Percentiles rank a stretch among this genome's conserved stretches.
Conservation (phyloP, 192 early-diverging fungal genomes). For the Helicostylum pulchrum region DNA sequence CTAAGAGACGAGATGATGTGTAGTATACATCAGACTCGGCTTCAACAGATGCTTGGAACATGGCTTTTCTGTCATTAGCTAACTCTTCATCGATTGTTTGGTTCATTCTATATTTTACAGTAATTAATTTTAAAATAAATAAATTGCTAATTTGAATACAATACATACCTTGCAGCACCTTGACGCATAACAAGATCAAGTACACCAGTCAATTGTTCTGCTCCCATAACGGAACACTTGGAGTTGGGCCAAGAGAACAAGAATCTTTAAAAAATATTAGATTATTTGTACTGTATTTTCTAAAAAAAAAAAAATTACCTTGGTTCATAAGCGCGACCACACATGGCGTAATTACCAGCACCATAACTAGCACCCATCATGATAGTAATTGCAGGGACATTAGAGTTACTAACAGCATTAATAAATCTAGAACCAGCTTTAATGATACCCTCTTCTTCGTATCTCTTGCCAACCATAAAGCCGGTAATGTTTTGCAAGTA, state of each 20-base stretch:
- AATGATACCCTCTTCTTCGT: conserved; percentile 68
- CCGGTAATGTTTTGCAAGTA: conserved; percentile 70
- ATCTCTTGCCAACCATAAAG: conserved; percentile 67
- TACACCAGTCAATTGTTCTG: conserved; percentile 67
- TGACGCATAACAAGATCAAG: conserved; percentile 65
- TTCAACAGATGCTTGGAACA: conserved; percentile 54
- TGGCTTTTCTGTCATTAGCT: conserved; percentile 39
- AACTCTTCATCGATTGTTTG: conserved; percentile 52
- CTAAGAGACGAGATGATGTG: conserved; percentile 54
- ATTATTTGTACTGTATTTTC: neutral
- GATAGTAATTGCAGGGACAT: conserved; percentile 58
- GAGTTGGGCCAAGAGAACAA: conserved; percentile 70
- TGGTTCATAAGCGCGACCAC: conserved; percentile 62
- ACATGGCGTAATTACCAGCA: conserved; percentile 71
- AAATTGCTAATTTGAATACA: neutral
- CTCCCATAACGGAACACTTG: conserved; percentile 66
- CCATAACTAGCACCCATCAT: conserved; percentile 68
- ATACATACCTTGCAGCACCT: conserved; percentile 46
- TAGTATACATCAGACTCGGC: conserved; percentile 61
- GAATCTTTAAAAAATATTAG: conserved; percentile 36
- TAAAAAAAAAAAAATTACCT: conserved; percentile 25
- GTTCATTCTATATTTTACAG: conserved; percentile 35
- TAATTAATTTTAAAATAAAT: neutral
- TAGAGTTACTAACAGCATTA: conserved; percentile 62
- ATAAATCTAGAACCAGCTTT: conserved; percentile 67